phyloP scores from a whole-genome alignment of 73 alveolate species.

The Paramecium octaurelia region DNA sequence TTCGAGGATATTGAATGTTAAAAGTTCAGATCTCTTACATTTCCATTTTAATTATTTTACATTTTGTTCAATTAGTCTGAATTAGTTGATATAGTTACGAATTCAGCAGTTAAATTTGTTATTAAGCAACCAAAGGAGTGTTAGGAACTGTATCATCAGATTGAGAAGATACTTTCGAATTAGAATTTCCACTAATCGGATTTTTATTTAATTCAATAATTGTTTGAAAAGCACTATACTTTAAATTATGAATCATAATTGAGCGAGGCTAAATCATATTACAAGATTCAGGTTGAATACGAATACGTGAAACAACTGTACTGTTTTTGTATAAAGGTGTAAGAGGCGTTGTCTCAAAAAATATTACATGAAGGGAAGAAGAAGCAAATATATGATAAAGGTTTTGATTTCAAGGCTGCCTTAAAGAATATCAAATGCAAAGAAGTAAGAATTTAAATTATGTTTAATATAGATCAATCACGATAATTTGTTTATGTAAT shows the following conservation, averaged over 20 bases:
- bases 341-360: not conserved
- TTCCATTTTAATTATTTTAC: not conserved
- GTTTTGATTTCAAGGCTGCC: conserved; percentile 6
- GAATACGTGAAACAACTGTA: not conserved
- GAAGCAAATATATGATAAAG: not conserved
- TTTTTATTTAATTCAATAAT: not conserved
- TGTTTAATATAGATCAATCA: not conserved
- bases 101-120: not conserved
- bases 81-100: not conserved
- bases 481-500: not conserved
- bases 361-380: not conserved
- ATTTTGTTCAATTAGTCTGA: not conserved
- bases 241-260: not conserved
- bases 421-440: not conserved
- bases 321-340: conserved; percentile 21
- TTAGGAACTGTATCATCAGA: not conserved
- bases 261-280: not conserved
- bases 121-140: not conserved
- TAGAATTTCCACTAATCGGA: not conserved
- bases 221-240: not conserved
- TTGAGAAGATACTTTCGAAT: not conserved
- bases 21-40: not conserved
- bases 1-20: not conserved
- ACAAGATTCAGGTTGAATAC: not conserved
- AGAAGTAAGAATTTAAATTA: not conserved